Evolutionary conservation across 1,284 basidiomycete species (phyloP).

Genomic region (Ganoderma leucocontextum): DNA sequence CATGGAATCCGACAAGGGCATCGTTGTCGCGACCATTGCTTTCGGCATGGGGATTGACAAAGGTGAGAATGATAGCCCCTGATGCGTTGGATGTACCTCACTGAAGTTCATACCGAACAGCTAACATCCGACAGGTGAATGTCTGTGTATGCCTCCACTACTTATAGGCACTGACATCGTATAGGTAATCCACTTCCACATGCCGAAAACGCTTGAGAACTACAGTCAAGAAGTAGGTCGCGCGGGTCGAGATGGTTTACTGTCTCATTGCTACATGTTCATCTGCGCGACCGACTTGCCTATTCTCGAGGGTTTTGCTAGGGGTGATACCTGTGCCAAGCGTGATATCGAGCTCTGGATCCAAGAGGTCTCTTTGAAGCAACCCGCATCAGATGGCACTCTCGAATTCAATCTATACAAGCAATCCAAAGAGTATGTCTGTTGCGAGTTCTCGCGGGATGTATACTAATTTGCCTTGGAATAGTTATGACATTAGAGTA

Average conservation of each 20-base stretch:
- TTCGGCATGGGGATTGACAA: conserved; percentile 84
- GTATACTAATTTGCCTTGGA: not conserved
- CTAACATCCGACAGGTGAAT: conserved; percentile 45
- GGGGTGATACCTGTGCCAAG: conserved; percentile 55
- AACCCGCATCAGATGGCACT: conserved; percentile 47
- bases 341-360: conserved; percentile 51
- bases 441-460: not conserved
- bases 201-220: conserved; percentile 72
- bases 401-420: conserved; percentile 54
- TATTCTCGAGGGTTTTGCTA: conserved; percentile 53
- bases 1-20: conserved; percentile 67
- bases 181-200: conserved; percentile 74
- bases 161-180: not conserved
- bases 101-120: conserved; percentile 14
- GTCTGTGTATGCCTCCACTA: not conserved
- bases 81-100: too few species aligned
- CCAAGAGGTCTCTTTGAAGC: conserved; percentile 49
- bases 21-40: conserved; percentile 75
- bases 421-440: conserved; percentile 49
- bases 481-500: conserved; percentile 52
- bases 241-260: conserved; percentile 75
- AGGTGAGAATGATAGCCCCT: conserved; percentile 40
- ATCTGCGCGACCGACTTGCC: conserved; percentile 51
- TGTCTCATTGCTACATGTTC: conserved; percentile 66
- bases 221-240: conserved; percentile 82